Conservation (phyloP, 2,329 filamentous ascomycete genomes). For the Fusarium xylarioides region DNA sequence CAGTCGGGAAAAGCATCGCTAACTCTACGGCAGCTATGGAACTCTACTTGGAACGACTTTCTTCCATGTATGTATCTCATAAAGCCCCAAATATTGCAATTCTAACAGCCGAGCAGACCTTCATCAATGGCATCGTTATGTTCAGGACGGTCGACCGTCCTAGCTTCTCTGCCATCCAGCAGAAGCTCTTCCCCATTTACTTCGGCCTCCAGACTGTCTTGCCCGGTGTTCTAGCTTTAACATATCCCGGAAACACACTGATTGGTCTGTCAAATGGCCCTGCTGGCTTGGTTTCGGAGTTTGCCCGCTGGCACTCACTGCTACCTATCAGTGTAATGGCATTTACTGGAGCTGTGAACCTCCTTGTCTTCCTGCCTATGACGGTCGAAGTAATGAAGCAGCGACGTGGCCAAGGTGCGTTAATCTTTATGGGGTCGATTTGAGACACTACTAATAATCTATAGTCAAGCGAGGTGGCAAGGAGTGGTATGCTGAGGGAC, state of each 20-base stretch:
- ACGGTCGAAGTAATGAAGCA: conserved; percentile 79
- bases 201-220: conserved; percentile 84
- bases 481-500: conserved; percentile 79
- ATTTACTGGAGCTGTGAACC: conserved; percentile 75
- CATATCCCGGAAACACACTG: conserved; percentile 74
- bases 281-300: conserved; percentile 65
- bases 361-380: conserved; percentile 75
- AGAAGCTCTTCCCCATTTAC: conserved; percentile 85
- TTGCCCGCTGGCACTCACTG: conserved; percentile 71
- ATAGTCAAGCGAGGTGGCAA: conserved; percentile 88
- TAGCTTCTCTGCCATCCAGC: conserved; percentile 83
- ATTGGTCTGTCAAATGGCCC: conserved; percentile 59
- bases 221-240: conserved; percentile 78
- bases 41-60: conserved; percentile 86
- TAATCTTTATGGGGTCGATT: background rate
- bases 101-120: conserved; percentile 64
- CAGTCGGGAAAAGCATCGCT: conserved; percentile 11
- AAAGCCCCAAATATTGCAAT: background rate
- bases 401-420: conserved; percentile 80
- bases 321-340: conserved; percentile 76
- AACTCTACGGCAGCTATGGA: conserved; percentile 72
- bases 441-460: conserved; percentile 20
- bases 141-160: conserved; percentile 80
- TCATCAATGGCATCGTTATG: conserved; percentile 77
- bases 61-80: conserved; percentile 70